Evolutionary conservation across 495 filamentous ascomycete species (phyloP).

Genomic region (Penicillium canariense): DNA sequence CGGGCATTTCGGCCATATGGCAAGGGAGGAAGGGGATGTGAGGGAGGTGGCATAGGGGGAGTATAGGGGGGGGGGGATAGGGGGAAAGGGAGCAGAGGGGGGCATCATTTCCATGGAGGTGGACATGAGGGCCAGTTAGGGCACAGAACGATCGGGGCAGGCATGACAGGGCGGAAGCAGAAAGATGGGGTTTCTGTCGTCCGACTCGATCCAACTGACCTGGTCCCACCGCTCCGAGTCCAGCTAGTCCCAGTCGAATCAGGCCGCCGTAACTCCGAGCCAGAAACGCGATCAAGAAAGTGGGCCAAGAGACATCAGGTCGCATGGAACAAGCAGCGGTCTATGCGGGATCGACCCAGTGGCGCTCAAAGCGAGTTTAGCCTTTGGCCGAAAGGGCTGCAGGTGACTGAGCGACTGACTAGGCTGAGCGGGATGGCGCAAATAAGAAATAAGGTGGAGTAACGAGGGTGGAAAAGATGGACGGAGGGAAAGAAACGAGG

Average conservation of each 20-base stretch:
- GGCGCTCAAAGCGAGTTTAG: conserved; percentile 4
- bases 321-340: conserved; percentile 32
- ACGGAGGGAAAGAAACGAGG: conserved; percentile 2
- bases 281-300: conserved; percentile 10
- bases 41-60: conserved; percentile 11
- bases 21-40: conserved; percentile 10
- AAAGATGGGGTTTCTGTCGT: too few species aligned
- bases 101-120: neutral
- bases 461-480: neutral
- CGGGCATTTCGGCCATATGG: conserved; percentile 18
- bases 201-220: too few species aligned
- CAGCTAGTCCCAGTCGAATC: too few species aligned
- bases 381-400: conserved; percentile 11
- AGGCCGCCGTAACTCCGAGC: conserved; percentile 8
- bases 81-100: neutral
- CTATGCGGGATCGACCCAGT: conserved; percentile 26
- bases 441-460: conserved; percentile 27
- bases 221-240: too few species aligned
- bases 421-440: conserved; percentile 25
- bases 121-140: neutral
- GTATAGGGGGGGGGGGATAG: neutral
- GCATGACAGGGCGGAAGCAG: neutral
- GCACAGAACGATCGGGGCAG: neutral
- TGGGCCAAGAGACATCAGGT: conserved; percentile 1
- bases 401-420: conserved; percentile 24